These are phyloP conservation scores for Hypoxylon subgilvum DNA, from an alignment of 495 filamentous ascomycete species.

Conservation along the genomic window DNA sequence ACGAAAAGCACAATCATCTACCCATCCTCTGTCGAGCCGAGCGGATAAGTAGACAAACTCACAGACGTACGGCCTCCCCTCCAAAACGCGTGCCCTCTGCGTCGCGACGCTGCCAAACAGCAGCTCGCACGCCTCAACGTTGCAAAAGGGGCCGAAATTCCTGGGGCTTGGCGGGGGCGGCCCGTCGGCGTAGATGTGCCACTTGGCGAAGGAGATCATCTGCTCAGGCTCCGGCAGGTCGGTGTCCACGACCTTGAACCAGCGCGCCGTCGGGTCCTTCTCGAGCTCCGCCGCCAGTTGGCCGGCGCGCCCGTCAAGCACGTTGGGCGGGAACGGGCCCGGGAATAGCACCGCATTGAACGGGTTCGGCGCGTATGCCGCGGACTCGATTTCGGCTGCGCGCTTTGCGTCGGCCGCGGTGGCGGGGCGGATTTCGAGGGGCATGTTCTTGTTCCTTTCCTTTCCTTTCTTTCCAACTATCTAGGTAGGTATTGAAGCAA, in stretches of 20 bases:
- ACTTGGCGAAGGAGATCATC: constrained; percentile 47
- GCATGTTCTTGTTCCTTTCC: constrained; percentile 30
- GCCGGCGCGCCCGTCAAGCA: constrained; percentile 25
- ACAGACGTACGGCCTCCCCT: constrained; percentile 33
- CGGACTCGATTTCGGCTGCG: constrained; percentile 40
- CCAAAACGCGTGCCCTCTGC: constrained; percentile 32
- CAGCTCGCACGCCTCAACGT: constrained; percentile 42
- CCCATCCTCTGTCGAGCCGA: too few relatives aligned
- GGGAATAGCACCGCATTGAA: constrained; percentile 45
- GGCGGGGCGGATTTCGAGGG: constrained; percentile 40
- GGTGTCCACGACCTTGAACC: constrained; percentile 44
- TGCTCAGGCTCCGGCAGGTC: constrained; percentile 35
- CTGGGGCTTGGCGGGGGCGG: constrained; percentile 11
- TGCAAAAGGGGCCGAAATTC: constrained; percentile 34
- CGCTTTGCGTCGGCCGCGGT: constrained; percentile 39
- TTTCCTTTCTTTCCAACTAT: too few relatives aligned
- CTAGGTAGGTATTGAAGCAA: too few relatives aligned
- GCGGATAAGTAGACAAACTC: too few relatives aligned
- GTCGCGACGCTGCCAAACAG: constrained; percentile 38
- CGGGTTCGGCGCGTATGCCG: constrained; percentile 42
- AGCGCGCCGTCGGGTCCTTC: constrained; percentile 34
- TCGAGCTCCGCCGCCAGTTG: constrained; percentile 23
- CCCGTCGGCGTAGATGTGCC: constrained; percentile 39
- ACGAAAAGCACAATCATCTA: too few relatives aligned
- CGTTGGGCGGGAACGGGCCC: constrained; percentile 39